Percentiles rank a stretch among this genome's conserved stretches.
Evolutionary conservation across 2,329 filamentous ascomycete species (phyloP).

Genomic region (Aspergillus awamori): DNA sequence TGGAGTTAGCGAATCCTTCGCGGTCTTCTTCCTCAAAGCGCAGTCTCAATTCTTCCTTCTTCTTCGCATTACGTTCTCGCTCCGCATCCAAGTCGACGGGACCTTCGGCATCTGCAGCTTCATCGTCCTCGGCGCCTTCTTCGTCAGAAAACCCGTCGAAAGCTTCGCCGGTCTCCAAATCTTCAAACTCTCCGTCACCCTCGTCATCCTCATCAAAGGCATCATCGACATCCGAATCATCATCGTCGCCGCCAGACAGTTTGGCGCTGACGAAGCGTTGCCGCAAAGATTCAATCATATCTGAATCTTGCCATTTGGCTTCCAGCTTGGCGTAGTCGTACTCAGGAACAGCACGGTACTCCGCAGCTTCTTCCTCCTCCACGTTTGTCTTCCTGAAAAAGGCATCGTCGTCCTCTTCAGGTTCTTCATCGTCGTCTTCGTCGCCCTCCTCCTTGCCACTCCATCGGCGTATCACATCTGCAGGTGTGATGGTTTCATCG

Average conservation of each 20-base stretch:
- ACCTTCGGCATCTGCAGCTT: conserved; percentile 51
- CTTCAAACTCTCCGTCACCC: conserved; percentile 81
- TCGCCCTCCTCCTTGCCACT: conserved; percentile 68
- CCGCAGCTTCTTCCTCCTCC: conserved; percentile 55
- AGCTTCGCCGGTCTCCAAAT: conserved; percentile 75
- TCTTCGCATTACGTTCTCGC: conserved; percentile 83
- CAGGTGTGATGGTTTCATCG: conserved; percentile 73
- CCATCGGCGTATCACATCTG: conserved; percentile 79
- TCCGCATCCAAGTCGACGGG: conserved; percentile 74
- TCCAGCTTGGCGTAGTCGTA: conserved; percentile 82
- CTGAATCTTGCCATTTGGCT: conserved; percentile 79
- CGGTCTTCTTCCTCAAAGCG: conserved; percentile 97
- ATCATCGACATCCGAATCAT: conserved; percentile 54
- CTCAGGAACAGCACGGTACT: conserved; percentile 77
- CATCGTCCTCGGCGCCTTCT: conserved; percentile 54
- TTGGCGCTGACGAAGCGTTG: conserved; percentile 74
- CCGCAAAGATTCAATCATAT: conserved; percentile 74
- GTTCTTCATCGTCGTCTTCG: conserved; percentile 52
- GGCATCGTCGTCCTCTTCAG: conserved; percentile 66
- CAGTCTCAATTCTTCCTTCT: conserved; percentile 91
- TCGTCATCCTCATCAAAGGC: conserved; percentile 63
- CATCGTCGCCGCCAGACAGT: conserved; percentile 59
- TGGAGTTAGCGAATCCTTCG: conserved; percentile 85
- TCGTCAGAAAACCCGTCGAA: conserved; percentile 48
- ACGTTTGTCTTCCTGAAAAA: conserved; percentile 62